Evolutionary conservation across 176 grass and related monocot genomes (phyloP), one percentile per base, ranked within the genome.

Genomic region (Carex cristatella): DNA sequence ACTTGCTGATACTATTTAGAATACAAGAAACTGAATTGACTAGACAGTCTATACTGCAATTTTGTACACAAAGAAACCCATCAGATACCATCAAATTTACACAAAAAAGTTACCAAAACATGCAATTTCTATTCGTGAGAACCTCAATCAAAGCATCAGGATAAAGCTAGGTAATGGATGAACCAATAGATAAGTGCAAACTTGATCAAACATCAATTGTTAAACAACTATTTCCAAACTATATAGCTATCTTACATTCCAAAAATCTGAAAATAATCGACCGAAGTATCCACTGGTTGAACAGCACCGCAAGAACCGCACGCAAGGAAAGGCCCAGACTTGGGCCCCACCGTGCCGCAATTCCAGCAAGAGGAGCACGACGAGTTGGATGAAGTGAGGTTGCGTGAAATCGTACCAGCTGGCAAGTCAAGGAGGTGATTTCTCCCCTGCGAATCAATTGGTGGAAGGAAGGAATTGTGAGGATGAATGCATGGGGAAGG

Each of bases 241-340:
- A 0, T 18, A 55, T 19, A 30, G 62, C 32, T 42, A 68, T 92
- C 96, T 95, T 84, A 98, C 93, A 95, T 55, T 60, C 93, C 96
- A 86, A 98, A 95, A 66, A 98, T 98, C 13, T 74, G 75, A 83
- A 98, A 98, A 77, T 93, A 94, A 74, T 98, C 89, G 14, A 98
- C 69, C 7, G 88, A 77, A 27, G 75, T 81, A 83, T 95, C 91
- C 40, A 94, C 70, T 32, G 93, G 89, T 80, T 95, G 95, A 86
- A 98, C 95, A 19, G 91, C 91, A 63, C 91, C 84, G 79, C 95
- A 98, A 48, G 86, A 83, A 2, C 87, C 85, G 30, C 95, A 98
- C n/a, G 95, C 83, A 60, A 98, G 87, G 86, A 98, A 98, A 79
- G 87, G 88, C 32, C 59, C 81, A 3, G 71, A 49, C 1, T 71